Base-by-base conservation (phyloP, 345 rosid genomes). In the Salix dunnii region DNA sequence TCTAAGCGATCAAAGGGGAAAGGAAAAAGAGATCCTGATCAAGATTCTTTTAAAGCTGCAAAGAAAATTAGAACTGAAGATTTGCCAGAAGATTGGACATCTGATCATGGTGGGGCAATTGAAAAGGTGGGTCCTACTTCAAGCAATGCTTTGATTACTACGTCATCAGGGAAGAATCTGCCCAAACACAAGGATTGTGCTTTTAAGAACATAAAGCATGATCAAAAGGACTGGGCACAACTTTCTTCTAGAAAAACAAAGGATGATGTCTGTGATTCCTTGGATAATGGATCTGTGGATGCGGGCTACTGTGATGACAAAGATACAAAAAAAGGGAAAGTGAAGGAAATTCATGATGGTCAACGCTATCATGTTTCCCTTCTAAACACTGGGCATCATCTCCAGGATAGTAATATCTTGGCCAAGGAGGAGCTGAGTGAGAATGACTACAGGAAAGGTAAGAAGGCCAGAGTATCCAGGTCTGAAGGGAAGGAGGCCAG, bases 1-100 rank as follows among this genome's bases (percentile, higher is more conserved):
- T 64, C 79, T 12, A 87, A 77, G 85, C 82, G 74, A 78, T 79
- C 84, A 80, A 92, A 91, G 88, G 69, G 80, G 86, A 91, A 87
- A 76, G 85, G 83, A 72, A 91, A 88, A 83, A 87, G 86, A 82
- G 85, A 75, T 38, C 66, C 79, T 27, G 94, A 90, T 86, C 85
- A 81, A 79, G 90, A 87, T 77, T 73, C 76, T 68, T 81, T 68
- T 69, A 84, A 82, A 80, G 78, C 85, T 74, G 80, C 88, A 82
- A 91, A 96, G 90, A 94, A 92, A 87, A 78, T 84, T 71, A 91
- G 84, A 77, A 76, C 81, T 67, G 95, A 85, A 81, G 82, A 62
- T 81, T 68, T 84, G 72, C 84, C 75, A 70, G 90, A 87, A 83
- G 89, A 82, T 77, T 71, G 84, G 85, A 79, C 72, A 78, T 74